phyloP scores from a whole-genome alignment of 1,139 yeast species.

The Geotrichum candidum region DNA sequence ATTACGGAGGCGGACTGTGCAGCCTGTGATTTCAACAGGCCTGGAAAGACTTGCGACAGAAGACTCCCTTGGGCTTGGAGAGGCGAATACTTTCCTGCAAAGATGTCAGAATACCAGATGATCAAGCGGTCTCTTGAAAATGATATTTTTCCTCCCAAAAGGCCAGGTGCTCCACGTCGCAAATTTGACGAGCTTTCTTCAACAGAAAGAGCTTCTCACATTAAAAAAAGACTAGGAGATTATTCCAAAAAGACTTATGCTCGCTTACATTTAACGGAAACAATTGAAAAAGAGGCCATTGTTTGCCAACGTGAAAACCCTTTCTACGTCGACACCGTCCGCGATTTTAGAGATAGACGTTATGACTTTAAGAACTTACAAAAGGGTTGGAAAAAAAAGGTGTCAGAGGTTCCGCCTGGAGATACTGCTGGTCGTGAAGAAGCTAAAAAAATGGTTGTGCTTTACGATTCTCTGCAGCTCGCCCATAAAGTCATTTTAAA shows the following conservation, averaged over 20 bases:
- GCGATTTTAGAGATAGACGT: slow-evolving; percentile 91
- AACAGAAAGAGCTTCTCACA: slow-evolving; percentile 67
- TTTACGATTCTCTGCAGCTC: slow-evolving; percentile 89
- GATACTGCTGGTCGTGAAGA: slow-evolving; percentile 67
- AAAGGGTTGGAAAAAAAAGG: slow-evolving; percentile 88
- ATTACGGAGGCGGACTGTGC: slow-evolving; percentile 95
- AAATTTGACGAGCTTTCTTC: slow-evolving; percentile 62
- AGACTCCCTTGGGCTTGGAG: slow-evolving; percentile 97
- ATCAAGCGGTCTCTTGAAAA: slow-evolving; percentile 75
- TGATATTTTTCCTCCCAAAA: slow-evolving; percentile 58
- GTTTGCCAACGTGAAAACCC: slow-evolving; percentile 98
- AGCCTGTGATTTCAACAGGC: slow-evolving; percentile 92
- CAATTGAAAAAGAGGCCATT: slow-evolving; percentile 84
- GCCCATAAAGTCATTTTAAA: slow-evolving; percentile 96
- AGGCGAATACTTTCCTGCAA: slow-evolving; percentile 91
- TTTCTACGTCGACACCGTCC: slow-evolving; percentile 89
- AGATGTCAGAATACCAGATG: slow-evolving; percentile 87
- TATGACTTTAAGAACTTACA: slow-evolving; percentile 93
- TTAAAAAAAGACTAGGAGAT: slow-evolving; percentile 76
- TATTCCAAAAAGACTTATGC: slow-evolving; percentile 83
- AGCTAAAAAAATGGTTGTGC: slow-evolving; percentile 86
- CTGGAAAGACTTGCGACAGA: slow-evolving; percentile 90
- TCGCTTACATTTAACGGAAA: slow-evolving; percentile 72
- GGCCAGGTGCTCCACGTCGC: slow-evolving; percentile 47
- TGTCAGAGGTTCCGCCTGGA: slow-evolving; percentile 46